phyloP scores from a whole-genome alignment of 2,329 filamentous ascomycete genomes.

The Blumeriella jaapii region DNA sequence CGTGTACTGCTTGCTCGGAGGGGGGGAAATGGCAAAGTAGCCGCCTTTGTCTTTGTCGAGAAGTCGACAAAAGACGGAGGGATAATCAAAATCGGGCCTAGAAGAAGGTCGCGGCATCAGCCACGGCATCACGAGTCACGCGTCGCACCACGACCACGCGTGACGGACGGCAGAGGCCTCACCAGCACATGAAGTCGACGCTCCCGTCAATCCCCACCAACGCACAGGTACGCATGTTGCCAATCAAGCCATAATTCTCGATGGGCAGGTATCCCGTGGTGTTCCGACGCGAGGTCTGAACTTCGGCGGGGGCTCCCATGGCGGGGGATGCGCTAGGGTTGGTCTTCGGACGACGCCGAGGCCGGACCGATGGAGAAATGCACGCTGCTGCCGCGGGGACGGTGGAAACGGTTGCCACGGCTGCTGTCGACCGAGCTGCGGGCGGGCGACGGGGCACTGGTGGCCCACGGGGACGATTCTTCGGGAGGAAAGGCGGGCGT shows the following conservation, averaged over 20 bases:
- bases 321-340: constrained; percentile 1
- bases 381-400: too few species aligned
- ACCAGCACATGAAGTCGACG: constrained; percentile 71
- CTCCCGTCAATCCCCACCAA: constrained; percentile 64
- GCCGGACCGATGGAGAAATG: too few species aligned
- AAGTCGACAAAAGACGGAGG: constrained; percentile 62
- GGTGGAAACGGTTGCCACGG: too few species aligned
- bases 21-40: constrained; percentile 56
- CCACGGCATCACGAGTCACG: not conserved
- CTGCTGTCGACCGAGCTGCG: too few species aligned
- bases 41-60: constrained; percentile 66
- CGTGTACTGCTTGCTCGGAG: constrained; percentile 40
- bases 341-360: too few species aligned
- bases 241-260: constrained; percentile 70
- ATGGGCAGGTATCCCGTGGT: constrained; percentile 34
- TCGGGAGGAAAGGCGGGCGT: too few species aligned
- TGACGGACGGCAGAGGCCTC: too few species aligned
- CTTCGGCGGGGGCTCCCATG: constrained; percentile 11
- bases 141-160: too few species aligned
- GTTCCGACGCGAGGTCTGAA: constrained; percentile 15
- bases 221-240: constrained; percentile 70
- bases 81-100: constrained; percentile 70
- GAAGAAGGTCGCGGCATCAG: not conserved
- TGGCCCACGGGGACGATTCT: too few species aligned
- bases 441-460: too few species aligned